Evolutionary conservation across 2,329 filamentous ascomycete species (phyloP).

Genomic region (Trichothecium roseum): DNA sequence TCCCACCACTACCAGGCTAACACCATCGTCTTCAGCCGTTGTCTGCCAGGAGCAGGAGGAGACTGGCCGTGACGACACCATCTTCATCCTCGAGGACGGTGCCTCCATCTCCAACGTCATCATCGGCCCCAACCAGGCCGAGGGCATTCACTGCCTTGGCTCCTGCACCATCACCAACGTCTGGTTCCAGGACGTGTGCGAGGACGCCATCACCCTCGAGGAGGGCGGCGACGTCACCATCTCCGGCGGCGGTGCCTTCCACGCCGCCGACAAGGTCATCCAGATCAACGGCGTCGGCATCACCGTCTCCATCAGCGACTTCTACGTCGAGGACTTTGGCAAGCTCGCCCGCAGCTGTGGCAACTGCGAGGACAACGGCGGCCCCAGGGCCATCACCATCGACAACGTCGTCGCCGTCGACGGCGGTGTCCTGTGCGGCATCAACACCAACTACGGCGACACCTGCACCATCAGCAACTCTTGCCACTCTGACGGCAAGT

Average conservation of each 20-base stretch:
- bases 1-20: not conserved
- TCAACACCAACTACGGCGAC: conserved; percentile 23
- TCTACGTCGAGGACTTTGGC: conserved; percentile 33
- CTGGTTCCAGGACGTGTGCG: conserved; percentile 33
- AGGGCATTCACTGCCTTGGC: conserved; percentile 40
- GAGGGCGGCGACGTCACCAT: conserved; percentile 19
- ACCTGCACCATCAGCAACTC: conserved; percentile 9
- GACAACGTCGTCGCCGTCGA: conserved; percentile 19
- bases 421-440: conserved; percentile 24
- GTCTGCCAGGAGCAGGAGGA: conserved; percentile 15
- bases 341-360: conserved; percentile 38
- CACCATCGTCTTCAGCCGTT: not conserved
- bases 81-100: conserved; percentile 41
- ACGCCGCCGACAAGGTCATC: conserved; percentile 34
- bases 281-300: conserved; percentile 35
- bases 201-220: conserved; percentile 33
- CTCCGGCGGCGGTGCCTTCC: conserved; percentile 30
- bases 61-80: conserved; percentile 22
- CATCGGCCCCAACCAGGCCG: conserved; percentile 38
- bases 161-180: conserved; percentile 31
- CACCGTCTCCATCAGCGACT: conserved; percentile 25
- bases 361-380: conserved; percentile 26
- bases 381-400: conserved; percentile 11
- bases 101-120: conserved; percentile 42
- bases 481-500: conserved; percentile 3